phyloP scores from a whole-genome alignment of 2,329 filamentous ascomycete genomes.

The Colletotrichum liriopes region DNA sequence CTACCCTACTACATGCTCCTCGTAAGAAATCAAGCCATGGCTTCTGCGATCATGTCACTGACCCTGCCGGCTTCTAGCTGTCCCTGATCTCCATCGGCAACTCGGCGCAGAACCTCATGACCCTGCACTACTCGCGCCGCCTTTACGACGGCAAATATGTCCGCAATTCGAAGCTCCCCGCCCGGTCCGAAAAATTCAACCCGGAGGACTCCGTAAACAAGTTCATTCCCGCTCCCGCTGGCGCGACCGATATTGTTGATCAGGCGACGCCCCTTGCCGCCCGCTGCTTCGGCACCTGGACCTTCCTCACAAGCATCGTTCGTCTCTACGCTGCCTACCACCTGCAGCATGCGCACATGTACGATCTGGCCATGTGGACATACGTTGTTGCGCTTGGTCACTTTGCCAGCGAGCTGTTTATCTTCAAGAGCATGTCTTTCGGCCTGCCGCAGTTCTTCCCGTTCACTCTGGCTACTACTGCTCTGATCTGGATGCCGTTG shows the following conservation, averaged over 20 bases:
- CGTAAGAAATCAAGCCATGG: slow-evolving; percentile 55
- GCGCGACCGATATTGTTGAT: slow-evolving; percentile 65
- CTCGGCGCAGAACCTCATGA: slow-evolving; percentile 86
- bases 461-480: slow-evolving; percentile 65
- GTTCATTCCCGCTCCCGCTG: slow-evolving; percentile 61
- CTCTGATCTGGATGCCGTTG: slow-evolving; percentile 73
- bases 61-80: slow-evolving; percentile 68
- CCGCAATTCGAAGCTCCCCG: slow-evolving; percentile 62
- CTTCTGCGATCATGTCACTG: neutral
- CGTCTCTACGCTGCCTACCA: slow-evolving; percentile 89
- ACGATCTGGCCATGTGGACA: slow-evolving; percentile 86
- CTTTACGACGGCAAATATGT: slow-evolving; percentile 83
- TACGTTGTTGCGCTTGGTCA: slow-evolving; percentile 84
- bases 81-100: slow-evolving; percentile 88
- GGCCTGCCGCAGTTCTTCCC: slow-evolving; percentile 71
- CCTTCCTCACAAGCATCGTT: slow-evolving; percentile 82
- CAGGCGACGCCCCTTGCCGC: slow-evolving; percentile 83
- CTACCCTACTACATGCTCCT: slow-evolving; percentile 73
- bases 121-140: slow-evolving; percentile 85
- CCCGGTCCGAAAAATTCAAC: slow-evolving; percentile 59
- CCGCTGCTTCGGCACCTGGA: slow-evolving; percentile 91
- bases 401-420: slow-evolving; percentile 85
- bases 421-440: slow-evolving; percentile 83
- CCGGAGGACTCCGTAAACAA: slow-evolving; percentile 70
- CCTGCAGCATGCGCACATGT: slow-evolving; percentile 79